These are phyloP conservation scores for Laetiporus sulphureus DNA, from an alignment of 1,284 basidiomycete species.

Conservation along the genomic window DNA sequence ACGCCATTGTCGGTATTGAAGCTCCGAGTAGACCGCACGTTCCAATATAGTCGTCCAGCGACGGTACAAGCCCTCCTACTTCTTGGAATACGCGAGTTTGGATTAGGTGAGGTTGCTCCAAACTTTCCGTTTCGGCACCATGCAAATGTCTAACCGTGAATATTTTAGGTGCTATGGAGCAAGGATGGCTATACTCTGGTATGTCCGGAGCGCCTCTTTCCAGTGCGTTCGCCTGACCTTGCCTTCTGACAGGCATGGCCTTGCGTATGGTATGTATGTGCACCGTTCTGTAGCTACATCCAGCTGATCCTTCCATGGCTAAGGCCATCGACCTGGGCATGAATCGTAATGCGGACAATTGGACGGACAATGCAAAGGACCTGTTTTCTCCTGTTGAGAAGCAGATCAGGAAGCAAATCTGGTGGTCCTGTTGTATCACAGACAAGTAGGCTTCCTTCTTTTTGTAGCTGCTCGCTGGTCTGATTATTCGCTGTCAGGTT, in stretches of 20 bases:
- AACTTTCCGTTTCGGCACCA: neutral
- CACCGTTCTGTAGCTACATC: too few relatives aligned
- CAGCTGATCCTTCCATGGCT: conserved; percentile 7
- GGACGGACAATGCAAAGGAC: conserved; percentile 55
- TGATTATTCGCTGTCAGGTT: conserved; percentile 12
- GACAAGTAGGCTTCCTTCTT: conserved; percentile 54
- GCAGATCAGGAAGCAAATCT: conserved; percentile 72
- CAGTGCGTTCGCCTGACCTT: conserved; percentile 11
- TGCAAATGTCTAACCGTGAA: conserved; percentile 1
- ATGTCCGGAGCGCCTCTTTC: conserved; percentile 16
- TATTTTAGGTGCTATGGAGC: conserved; percentile 59
- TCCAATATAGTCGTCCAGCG: conserved; percentile 59
- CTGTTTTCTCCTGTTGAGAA: conserved; percentile 73
- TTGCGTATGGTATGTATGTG: conserved; percentile 71
- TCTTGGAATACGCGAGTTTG: conserved; percentile 77
- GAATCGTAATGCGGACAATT: conserved; percentile 73
- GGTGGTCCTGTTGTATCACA: conserved; percentile 74
- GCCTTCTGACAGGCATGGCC: conserved; percentile 50
- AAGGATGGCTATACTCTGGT: conserved; percentile 80
- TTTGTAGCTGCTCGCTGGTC: neutral
- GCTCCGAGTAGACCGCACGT: conserved; percentile 44
- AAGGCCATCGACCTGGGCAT: conserved; percentile 81
- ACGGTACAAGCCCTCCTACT: conserved; percentile 76
- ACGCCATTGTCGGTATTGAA: neutral
- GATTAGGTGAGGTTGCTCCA: conserved; percentile 44